Evolutionary conservation across 2,329 filamentous ascomycete genomes (phyloP), one percentile per base, ranked within the genome.

Genomic region (Colletotrichum scovillei): DNA sequence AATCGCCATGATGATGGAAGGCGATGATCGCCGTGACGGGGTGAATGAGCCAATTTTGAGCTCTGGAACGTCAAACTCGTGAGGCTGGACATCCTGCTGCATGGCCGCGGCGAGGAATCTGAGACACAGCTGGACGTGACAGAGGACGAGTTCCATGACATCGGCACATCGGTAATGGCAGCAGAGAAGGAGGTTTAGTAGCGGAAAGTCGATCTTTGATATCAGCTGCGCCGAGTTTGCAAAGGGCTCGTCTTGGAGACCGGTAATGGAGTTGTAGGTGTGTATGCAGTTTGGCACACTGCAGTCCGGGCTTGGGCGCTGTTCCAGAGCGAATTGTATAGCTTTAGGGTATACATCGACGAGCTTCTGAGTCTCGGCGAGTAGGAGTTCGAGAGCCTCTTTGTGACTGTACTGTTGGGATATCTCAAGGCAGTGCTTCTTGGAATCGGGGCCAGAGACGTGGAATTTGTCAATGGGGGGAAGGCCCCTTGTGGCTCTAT

Each of bases 1-100:
- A 74, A 83, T 77, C 2, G 79, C 75, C 3, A 79, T 75, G 57
- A 82, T 76, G 76, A 84, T 79, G 8, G 81, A 77, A 5, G 80
- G 79, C 4, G 82, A 81, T 5, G 81, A 79, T 0, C 74, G 72
- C 12, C 78, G 78, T 3, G 81, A 79, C 6, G 82, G 80, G 22
- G 82, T 76, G 58, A 84, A 84, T 2, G 81, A 81, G 1, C 85
- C 85, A 5, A 86, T 80, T 4, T 81, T 81, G 16, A 86, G 81
- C 59, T 85, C 81, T 0, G 84, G 83, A 4, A 86, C 79, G 22
- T 81, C 79, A 49, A 85, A 78, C 6, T 78, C 77, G 0, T 80
- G 82, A 16, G 81, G 79, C 16, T 77, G 71, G 14, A 78, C 74
- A 5, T 74, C 65, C 0, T 81, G 79, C 0, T 80, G 75, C n/a